Evolutionary conservation across 2,329 filamentous ascomycete genomes (phyloP).

Genomic region (Claviceps lovelessii): DNA sequence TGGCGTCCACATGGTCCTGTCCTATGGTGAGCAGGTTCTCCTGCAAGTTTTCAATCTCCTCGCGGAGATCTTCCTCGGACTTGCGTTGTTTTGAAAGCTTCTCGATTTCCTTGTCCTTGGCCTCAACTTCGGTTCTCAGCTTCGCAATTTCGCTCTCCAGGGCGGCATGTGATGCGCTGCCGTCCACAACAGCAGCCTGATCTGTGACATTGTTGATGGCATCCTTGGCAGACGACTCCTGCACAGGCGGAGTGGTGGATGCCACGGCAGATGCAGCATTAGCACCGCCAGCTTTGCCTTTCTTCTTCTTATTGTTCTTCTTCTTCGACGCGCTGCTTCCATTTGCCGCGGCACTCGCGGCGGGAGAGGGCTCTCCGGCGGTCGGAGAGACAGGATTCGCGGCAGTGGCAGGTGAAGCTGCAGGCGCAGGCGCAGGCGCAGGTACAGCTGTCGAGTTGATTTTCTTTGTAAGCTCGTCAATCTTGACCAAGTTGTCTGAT

Average conservation of each 20-base stretch:
- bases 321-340: conserved; percentile 22
- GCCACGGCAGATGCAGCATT: neutral
- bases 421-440: no score
- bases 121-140: conserved; percentile 38
- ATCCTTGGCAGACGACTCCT: conserved; percentile 13
- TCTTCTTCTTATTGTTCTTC: conserved; percentile 87
- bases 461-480: conserved; percentile 29
- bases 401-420: conserved; percentile 10
- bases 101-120: conserved; percentile 61
- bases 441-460: conserved; percentile 19
- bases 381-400: conserved; percentile 11
- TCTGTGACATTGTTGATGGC: neutral
- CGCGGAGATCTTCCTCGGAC: conserved; percentile 63
- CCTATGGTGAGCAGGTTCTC: conserved; percentile 69
- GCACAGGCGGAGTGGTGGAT: conserved; percentile 22
- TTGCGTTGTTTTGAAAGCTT: conserved; percentile 54
- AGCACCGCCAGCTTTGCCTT: conserved; percentile 49
- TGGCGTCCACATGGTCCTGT: conserved; percentile 70
- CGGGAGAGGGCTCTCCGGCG: conserved; percentile 9
- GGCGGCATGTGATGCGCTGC: conserved; percentile 18
- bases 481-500: conserved; percentile 17
- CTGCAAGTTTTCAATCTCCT: conserved; percentile 73
- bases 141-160: conserved; percentile 35
- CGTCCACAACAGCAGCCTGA: conserved; percentile 7
- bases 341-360: conserved; percentile 9